phyloP scores from a whole-genome alignment of 2,329 filamentous ascomycete species.

The Penicillium crustosum region DNA sequence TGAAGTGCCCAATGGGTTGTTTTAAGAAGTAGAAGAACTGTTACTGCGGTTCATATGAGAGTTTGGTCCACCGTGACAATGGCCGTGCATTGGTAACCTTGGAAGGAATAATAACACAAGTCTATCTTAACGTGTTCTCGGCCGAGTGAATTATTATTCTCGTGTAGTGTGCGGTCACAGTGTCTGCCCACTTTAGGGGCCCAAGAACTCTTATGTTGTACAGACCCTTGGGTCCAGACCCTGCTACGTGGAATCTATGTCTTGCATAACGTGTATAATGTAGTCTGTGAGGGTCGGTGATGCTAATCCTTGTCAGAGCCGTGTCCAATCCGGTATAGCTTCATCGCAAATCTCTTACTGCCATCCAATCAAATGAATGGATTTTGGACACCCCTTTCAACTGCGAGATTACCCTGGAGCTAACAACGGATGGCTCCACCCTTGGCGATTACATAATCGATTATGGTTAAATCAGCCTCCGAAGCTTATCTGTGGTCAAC shows the following conservation, averaged over 20 bases:
- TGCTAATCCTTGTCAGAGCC: background rate
- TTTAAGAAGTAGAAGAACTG: background rate
- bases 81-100: background rate
- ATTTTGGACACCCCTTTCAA: constrained; percentile 8
- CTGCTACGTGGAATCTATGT: too few species aligned
- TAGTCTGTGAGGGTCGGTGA: too few species aligned
- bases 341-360: background rate
- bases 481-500: background rate
- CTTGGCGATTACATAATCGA: background rate
- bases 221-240: too few species aligned
- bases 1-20: background rate
- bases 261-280: too few species aligned
- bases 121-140: background rate
- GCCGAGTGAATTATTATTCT: background rate
- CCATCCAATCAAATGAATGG: background rate
- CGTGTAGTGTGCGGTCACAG: background rate
- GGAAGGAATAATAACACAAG: background rate
- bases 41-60: background rate
- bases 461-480: background rate
- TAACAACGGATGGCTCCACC: background rate
- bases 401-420: background rate
- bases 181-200: background rate
- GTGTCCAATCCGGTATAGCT: background rate
- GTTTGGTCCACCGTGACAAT: background rate
- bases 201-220: too few species aligned